Percentiles rank a stretch among this genome's conserved stretches.
Conservation (phyloP, 208 protist genomes). For the Acanthamoeba lenticulata region DNA sequence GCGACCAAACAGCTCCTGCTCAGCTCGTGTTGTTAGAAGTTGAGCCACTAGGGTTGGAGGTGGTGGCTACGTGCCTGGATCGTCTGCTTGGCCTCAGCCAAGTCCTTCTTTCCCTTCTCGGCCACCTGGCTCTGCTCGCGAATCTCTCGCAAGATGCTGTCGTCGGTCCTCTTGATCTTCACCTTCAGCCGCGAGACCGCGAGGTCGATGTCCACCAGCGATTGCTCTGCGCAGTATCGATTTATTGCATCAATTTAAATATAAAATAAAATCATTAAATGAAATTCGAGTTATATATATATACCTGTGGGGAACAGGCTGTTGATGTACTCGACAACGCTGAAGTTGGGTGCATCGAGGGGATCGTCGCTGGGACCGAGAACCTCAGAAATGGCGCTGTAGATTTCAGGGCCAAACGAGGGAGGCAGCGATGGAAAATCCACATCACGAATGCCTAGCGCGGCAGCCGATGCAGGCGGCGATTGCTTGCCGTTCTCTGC, state of each 20-base stretch:
- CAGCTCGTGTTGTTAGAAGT: background rate
- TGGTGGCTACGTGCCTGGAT: constrained; percentile 78
- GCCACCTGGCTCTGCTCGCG: constrained; percentile 90
- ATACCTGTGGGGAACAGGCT: constrained; percentile 89
- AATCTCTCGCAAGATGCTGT: constrained; percentile 92
- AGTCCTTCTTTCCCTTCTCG: constrained; percentile 88
- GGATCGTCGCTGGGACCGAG: constrained; percentile 72
- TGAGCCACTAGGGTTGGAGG: background rate
- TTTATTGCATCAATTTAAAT: background rate
- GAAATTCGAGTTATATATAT: background rate
- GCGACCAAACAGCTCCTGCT: constrained; percentile 89
- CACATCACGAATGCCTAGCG: background rate
- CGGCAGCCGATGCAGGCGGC: background rate
- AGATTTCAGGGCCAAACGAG: constrained; percentile 33
- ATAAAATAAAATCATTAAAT: background rate
- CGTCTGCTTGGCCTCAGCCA: constrained; percentile 89
- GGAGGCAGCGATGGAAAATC: background rate
- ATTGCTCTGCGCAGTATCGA: constrained; percentile 81
- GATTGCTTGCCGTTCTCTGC: background rate
- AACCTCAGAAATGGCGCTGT: constrained; percentile 75
- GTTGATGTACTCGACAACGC: constrained; percentile 95
- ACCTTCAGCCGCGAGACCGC: constrained; percentile 90
- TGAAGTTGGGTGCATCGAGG: constrained; percentile 87
- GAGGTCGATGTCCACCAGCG: constrained; percentile 89
- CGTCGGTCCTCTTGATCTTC: constrained; percentile 91